Conservation (phyloP, 1,284 basidiomycete species). For the Puccinia novopanici region DNA sequence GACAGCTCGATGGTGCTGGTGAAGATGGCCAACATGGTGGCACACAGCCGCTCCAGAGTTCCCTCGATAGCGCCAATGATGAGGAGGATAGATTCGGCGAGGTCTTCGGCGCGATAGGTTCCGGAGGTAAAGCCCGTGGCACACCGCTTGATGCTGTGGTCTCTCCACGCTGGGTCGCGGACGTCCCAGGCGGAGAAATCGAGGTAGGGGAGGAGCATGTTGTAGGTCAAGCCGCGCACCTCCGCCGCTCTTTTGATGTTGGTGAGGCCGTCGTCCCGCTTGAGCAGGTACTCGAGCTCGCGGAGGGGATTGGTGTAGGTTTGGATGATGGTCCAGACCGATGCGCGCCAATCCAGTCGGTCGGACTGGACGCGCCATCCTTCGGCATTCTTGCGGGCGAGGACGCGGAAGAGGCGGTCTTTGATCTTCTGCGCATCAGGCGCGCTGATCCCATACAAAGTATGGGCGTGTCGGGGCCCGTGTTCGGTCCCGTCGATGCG, state of each 20-base stretch:
- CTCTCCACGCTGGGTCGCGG: neutral
- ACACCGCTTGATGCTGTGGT: neutral
- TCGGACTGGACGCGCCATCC: neutral
- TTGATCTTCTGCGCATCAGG: conserved; percentile 11
- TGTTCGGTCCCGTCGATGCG: neutral
- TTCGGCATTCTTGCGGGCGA: conserved; percentile 9
- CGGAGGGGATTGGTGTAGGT: neutral
- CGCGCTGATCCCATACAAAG: conserved; percentile 20
- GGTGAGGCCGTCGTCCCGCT: neutral
- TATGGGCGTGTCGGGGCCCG: neutral
- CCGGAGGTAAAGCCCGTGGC: neutral
- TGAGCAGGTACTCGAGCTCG: neutral
- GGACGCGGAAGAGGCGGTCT: neutral
- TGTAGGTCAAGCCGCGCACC: conserved; percentile 6
- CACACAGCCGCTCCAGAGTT: conserved; percentile 2
- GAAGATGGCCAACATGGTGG: neutral
- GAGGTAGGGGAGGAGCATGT: conserved; percentile 22
- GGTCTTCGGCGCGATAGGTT: neutral
- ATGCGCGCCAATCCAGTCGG: neutral
- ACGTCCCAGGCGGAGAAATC: conserved; percentile 21
- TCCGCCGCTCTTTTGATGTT: conserved; percentile 9
- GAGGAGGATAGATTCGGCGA: neutral
- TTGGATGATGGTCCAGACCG: neutral
- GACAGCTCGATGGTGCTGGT: neutral
- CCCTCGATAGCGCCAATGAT: conserved; percentile 27